Conservation (phyloP, 2,329 filamentous ascomycete genomes). For the Colletotrichum spaethianum region DNA sequence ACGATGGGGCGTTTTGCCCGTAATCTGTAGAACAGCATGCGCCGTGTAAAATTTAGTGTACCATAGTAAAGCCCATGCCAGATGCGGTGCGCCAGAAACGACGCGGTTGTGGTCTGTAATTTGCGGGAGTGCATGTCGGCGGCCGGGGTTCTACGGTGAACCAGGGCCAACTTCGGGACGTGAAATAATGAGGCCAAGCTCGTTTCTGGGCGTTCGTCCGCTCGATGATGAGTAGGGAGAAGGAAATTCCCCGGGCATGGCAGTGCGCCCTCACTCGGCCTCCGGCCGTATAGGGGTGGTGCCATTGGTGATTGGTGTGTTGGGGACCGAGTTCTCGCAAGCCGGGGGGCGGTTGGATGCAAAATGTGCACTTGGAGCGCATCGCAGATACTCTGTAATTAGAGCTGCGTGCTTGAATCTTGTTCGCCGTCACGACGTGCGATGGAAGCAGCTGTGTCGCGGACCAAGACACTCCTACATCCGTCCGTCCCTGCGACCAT, state of each 20-base stretch:
- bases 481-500: background rate
- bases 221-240: background rate
- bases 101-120: background rate
- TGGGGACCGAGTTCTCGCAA: too few relatives aligned
- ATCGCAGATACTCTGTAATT: background rate
- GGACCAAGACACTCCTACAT: background rate
- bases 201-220: conserved; percentile 4
- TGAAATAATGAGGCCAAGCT: background rate
- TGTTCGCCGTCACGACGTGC: background rate
- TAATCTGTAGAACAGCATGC: too few relatives aligned
- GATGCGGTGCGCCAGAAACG: background rate
- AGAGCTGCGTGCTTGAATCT: too few relatives aligned
- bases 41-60: background rate
- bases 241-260: background rate
- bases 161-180: conserved; percentile 11
- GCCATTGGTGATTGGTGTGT: too few relatives aligned
- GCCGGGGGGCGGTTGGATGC: too few relatives aligned
- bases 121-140: background rate
- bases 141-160: background rate
- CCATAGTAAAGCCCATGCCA: background rate
- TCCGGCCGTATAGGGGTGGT: background rate
- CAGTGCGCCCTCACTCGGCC: background rate
- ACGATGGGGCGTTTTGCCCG: background rate
- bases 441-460: background rate
- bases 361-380: background rate